Percentiles rank a stretch among this genome's conserved stretches.
Evolutionary conservation across 2,329 filamentous ascomycete genomes (phyloP).

Genomic region (Cryphonectria parasitica): DNA sequence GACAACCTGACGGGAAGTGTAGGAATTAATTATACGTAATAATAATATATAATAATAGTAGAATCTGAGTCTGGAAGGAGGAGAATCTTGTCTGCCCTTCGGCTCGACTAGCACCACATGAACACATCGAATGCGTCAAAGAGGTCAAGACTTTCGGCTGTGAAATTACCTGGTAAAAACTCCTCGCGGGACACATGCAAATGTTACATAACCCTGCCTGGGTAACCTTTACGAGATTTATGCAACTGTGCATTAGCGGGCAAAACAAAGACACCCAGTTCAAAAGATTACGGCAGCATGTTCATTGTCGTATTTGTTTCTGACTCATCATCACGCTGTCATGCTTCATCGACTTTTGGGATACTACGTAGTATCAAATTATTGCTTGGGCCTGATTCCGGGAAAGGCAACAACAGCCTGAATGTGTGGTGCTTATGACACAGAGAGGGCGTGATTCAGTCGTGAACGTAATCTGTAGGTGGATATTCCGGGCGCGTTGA

Average conservation of each 20-base stretch:
- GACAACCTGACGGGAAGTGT: too few species aligned
- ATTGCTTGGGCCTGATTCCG: too few species aligned
- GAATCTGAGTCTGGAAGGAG: background rate
- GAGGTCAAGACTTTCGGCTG: background rate
- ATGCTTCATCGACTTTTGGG: background rate
- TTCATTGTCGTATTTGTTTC: background rate
- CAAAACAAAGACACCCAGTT: background rate
- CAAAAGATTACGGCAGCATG: background rate
- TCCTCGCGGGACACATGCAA: background rate
- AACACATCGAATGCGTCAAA: too few species aligned
- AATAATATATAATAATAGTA: too few species aligned
- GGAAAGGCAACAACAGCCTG: too few species aligned
- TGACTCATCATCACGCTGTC: background rate
- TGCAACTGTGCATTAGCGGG: background rate
- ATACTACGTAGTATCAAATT: too few species aligned
- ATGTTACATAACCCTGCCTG: background rate
- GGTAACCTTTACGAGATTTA: background rate
- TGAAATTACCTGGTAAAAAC: background rate
- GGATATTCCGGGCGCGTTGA: too few species aligned
- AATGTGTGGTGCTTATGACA: background rate
- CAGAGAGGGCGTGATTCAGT: background rate
- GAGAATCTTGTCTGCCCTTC: background rate
- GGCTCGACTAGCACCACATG: too few species aligned
- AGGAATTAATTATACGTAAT: too few species aligned
- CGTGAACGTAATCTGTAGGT: too few species aligned